These are phyloP conservation scores for Oryza nivara DNA, from an alignment of 176 grass and related monocot genomes.

Conservation along the genomic window DNA sequence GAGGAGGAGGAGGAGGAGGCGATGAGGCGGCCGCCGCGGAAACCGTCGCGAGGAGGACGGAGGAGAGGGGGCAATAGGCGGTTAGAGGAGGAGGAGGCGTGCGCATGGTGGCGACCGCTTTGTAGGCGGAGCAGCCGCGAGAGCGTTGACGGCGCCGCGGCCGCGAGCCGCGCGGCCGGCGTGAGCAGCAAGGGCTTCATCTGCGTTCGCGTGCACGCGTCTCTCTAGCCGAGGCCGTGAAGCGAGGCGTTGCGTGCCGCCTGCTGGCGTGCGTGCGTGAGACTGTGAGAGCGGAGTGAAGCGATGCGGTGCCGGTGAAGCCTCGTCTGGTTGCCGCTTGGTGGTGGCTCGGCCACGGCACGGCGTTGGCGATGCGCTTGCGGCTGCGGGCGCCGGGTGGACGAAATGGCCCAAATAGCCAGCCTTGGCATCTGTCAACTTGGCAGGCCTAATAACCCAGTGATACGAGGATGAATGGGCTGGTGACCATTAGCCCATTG, in stretches of 20 bases:
- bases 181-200: conserved; percentile 51
- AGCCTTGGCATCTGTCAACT: not conserved
- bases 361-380: not conserved
- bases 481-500: not conserved
- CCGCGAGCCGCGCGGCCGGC: conserved; percentile 23
- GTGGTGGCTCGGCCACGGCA: conserved; percentile 12
- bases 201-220: conserved; percentile 53
- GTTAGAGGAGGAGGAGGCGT: not conserved
- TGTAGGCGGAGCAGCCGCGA: conserved; percentile 48
- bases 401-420: not conserved
- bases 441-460: not conserved
- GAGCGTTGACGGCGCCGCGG: conserved; percentile 46
- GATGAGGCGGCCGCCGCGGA: conserved; percentile 30
- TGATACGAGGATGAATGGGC: no score
- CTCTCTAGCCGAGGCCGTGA: not conserved
- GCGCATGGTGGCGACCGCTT: conserved; percentile 2
- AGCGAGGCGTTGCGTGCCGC: not conserved
- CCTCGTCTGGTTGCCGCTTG: conserved; percentile 10
- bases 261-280: no score
- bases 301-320: no score
- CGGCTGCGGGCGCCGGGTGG: no score
- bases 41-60: not conserved
- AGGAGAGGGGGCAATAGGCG: not conserved
- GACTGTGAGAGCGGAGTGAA: not conserved
- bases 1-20: not conserved